Base-by-base conservation (phyloP, 2,329 filamentous ascomycete species). In the Clarireedia paspali region DNA sequence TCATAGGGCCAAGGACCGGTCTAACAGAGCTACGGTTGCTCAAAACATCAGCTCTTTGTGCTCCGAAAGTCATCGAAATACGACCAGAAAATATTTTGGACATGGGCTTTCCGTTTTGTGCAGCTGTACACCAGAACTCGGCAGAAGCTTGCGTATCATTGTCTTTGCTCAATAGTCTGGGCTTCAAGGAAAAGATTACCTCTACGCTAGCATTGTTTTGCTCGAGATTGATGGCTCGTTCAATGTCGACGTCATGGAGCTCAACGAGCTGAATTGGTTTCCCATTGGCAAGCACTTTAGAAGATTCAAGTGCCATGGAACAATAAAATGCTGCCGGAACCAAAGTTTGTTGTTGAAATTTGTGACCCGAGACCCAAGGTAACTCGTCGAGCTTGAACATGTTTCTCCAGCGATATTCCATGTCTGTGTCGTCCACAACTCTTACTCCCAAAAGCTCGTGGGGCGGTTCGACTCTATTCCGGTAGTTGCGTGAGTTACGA, bases 401-500 rank as follows among this genome's bases (percentile, higher is more conserved):
- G 46, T 70, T 65, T 5, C 67, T 52, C 70, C 70, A 72, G 9
- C 44, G 50, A 1, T 63, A 62, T 20, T 65, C 62, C 15, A 58
- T 48, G 2, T 57, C 47, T 6, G 57, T 60, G 2, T 47, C 59
- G 27, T 57, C 66, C 17, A 61, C 36, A 1, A 61, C 54, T 1
- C 44, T 60, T 5, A 62, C 60, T 0, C 72, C 70, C 0, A 72
- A 58, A 1, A 67, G 55, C n/a, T 63, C 62, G 38, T 75, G 73
- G 10, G 76, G 71, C 2, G 72, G 72, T 48, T 72, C 70, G 24
- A 71, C 66, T 20, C 76, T 70, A 53, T 75, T 72, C 0, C 77
- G 73, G 52, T 74, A 73, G 15, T 73, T 70, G 14, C 67, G 63
- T 15, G 75, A 75, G 3, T 77, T 64, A 45, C 76, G 73, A 2